Percentiles rank a stretch among this genome's conserved stretches.
phyloP scores from a whole-genome alignment of 495 filamentous ascomycete genomes.

The Xylona heveae region DNA sequence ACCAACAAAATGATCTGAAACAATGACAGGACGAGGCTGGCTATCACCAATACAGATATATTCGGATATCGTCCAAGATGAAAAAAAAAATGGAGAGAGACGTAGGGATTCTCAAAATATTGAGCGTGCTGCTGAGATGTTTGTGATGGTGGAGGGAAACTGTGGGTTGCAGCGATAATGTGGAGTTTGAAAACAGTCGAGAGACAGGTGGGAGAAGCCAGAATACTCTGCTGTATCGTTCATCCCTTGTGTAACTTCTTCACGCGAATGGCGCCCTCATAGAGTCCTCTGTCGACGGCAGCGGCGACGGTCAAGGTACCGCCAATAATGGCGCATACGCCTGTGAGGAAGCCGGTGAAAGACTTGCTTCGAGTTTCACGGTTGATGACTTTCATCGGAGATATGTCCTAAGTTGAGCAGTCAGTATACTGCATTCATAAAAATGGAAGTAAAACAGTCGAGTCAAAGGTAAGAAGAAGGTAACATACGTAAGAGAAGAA shows the following conservation, averaged over 20 bases:
- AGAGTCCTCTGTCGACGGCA: conserved; percentile 75
- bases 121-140: no score
- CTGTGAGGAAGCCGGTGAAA: conserved; percentile 77
- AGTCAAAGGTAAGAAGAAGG: not conserved
- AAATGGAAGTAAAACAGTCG: not conserved
- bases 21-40: no score
- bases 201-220: no score
- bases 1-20: no score
- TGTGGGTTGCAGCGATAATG: no score
- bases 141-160: no score
- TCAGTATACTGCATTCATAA: not conserved
- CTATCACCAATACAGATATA: no score
- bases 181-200: no score
- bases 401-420: conserved; percentile 54
- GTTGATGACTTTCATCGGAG: conserved; percentile 99
- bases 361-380: conserved; percentile 72
- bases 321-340: conserved; percentile 84
- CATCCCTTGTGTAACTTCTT: conserved; percentile 55
- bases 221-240: no score
- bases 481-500: conserved; percentile 84
- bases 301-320: conserved; percentile 92
- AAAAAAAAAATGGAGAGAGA: no score
- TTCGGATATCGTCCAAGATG: no score
- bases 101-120: no score
- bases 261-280: conserved; percentile 63